phyloP scores from a whole-genome alignment of 1,139 yeast genomes.

The Nakaseomyces nivariensis region DNA sequence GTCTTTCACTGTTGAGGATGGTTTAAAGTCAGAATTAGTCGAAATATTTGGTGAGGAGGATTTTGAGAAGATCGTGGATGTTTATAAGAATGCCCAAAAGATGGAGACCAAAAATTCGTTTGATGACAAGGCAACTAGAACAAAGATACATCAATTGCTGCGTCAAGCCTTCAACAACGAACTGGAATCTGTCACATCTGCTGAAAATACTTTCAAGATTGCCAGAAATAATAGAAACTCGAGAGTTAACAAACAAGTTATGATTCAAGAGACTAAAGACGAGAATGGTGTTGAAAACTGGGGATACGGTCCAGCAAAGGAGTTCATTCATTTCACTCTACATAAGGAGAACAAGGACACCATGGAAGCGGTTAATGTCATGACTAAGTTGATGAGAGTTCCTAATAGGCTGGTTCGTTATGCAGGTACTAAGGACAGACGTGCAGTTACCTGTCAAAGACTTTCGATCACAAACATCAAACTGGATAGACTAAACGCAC shows the following conservation, averaged over 20 bases:
- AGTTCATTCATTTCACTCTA: conserved; percentile 65
- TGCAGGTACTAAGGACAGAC: conserved; percentile 94
- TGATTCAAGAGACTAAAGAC: conserved; percentile 39
- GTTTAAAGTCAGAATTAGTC: conserved; percentile 39
- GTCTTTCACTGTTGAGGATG: conserved; percentile 40
- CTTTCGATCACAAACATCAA: conserved; percentile 62
- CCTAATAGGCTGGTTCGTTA: conserved; percentile 63
- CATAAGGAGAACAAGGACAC: conserved; percentile 96
- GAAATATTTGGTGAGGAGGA: conserved; percentile 52
- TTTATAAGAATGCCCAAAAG: conserved; percentile 49
- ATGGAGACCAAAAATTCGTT: conserved; percentile 51
- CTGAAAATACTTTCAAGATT: conserved; percentile 53
- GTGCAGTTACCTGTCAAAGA: conserved; percentile 90
- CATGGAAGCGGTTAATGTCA: conserved; percentile 79
- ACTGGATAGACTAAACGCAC: conserved; percentile 67
- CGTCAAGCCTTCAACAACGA: conserved; percentile 65
- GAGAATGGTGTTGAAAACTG: conserved; percentile 36
- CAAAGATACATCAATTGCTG: conserved; percentile 64
- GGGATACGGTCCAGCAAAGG: conserved; percentile 59
- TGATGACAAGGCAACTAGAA: conserved; percentile 61
- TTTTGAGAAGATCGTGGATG: conserved; percentile 44
- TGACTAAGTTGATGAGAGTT: conserved; percentile 62
- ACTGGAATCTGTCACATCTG: conserved; percentile 71
- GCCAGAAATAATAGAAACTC: conserved; percentile 38
- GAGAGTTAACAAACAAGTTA: conserved; percentile 32